Evolutionary conservation across 1,284 basidiomycete genomes (phyloP), one percentile per base, ranked within the genome.

Genomic region (Pseudozyma sp.): DNA sequence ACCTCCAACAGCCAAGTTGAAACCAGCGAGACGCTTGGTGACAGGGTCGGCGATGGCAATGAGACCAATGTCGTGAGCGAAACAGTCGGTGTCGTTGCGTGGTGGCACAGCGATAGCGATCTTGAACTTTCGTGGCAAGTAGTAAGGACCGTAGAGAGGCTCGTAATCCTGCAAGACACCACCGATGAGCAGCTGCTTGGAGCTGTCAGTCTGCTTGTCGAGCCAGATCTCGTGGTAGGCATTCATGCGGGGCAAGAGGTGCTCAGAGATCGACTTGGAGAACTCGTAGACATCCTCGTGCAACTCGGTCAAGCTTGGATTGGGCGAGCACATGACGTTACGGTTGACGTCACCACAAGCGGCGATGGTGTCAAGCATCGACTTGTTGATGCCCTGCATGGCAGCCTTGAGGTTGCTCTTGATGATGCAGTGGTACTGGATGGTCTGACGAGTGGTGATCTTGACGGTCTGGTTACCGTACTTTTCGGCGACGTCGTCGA

Each of bases 171-270:
- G 92, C 70, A 97, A 86, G 1, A 94, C 93, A 47, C 94, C 94
- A 31, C 94, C 94, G 18, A 92, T 92, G 39, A 98, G 91, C 76
- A 95, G 87, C 88, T 97, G 95, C 70, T 83, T 83, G 61, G 76
- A 77, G 66, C 74, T 78, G 69, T 85, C 83, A 39, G 83, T 84
- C 61, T 70, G 70, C 76, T 82, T 77, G 88, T 98, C 94, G 56
- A 98, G 88, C 96, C 97, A 99, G 79, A 99, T 98, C 87, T 99
- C 97, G 85, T 97, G 95, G 86, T 99, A 99, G 2, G 97, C 96
- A 6, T 91, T 91, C 18, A 95, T 98, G 57, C 91, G 89, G 16
- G 96, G 96, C 40, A 97, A 88, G 19, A 99, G 89, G 84, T 93
- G 92, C 80, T 92, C 91, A 85, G 93, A 95, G 80, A 97, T 89